Evolutionary conservation across 441 rosid species (phyloP).

Genomic region (Eruca vesicaria): DNA sequence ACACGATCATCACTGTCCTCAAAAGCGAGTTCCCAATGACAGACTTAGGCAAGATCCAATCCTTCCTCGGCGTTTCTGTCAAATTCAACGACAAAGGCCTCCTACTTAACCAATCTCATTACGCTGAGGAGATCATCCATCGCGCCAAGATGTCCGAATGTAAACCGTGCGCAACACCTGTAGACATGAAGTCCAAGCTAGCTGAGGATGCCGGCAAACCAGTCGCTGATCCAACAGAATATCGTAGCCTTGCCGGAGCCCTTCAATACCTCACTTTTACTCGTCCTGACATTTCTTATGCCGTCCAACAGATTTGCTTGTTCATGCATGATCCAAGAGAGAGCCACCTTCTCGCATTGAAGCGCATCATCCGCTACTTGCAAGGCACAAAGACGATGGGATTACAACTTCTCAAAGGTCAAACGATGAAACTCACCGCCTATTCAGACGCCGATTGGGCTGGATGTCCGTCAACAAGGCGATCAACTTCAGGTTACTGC

Average conservation of each 20-base stretch:
- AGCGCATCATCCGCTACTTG: not conserved
- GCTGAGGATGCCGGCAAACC: not conserved
- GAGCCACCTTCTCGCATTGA: not conserved
- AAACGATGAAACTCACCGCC: not conserved
- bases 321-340: not conserved
- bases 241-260: not conserved
- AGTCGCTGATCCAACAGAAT: not conserved
- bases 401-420: not conserved
- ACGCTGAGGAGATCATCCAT: not conserved
- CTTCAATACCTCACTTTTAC: not conserved
- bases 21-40: not conserved
- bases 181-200: not conserved
- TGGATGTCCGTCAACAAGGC: not conserved
- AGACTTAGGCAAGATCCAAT: not conserved
- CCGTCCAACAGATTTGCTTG: not conserved
- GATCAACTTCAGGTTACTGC: not conserved
- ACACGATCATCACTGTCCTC: not conserved
- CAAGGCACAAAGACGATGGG: not conserved
- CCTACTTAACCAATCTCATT: not conserved
- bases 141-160: not conserved
- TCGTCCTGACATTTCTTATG: not conserved
- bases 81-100: not conserved
- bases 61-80: not conserved
- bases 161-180: not conserved
- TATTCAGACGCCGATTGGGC: not conserved